These are phyloP conservation scores for Arctostaphylos glauca DNA, from an alignment of 148 eudicot genomes.

Conservation along the genomic window DNA sequence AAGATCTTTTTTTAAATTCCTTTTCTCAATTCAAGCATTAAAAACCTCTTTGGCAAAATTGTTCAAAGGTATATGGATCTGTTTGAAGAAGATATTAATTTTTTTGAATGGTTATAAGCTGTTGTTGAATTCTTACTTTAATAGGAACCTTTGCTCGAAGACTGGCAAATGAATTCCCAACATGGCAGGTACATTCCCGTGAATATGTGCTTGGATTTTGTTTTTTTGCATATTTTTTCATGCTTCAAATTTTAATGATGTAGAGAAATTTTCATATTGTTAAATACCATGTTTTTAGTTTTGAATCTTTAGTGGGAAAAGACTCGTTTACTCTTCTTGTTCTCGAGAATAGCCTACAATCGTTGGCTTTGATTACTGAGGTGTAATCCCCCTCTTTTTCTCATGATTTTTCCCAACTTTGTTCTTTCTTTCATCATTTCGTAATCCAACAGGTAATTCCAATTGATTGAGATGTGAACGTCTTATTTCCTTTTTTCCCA, in stretches of 20 bases:
- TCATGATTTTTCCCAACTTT: neutral
- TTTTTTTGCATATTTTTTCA: neutral
- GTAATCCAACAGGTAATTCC: neutral
- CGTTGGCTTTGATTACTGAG: neutral
- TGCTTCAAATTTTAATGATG: neutral
- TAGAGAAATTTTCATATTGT: neutral
- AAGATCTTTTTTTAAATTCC: neutral
- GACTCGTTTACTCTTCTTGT: neutral
- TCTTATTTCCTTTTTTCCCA: neutral
- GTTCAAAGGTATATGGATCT: neutral
- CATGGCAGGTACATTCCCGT: conserved; percentile 70
- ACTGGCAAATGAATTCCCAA: conserved; percentile 74
- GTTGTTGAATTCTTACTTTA: neutral
- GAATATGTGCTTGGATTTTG: conserved; percentile 13
- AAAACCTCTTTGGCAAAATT: neutral
- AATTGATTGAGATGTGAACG: neutral
- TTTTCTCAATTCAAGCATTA: neutral
- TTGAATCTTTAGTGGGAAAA: neutral
- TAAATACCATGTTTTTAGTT: neutral
- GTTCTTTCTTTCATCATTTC: neutral
- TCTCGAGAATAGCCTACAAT: too few species aligned
- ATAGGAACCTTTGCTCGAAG: conserved; percentile 79
- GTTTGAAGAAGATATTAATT: neutral
- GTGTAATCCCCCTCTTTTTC: neutral
- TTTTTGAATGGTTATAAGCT: neutral